Evolutionary conservation across 2,329 filamentous ascomycete genomes (phyloP).

Genomic region (Paracoccidioides brasiliensis): DNA sequence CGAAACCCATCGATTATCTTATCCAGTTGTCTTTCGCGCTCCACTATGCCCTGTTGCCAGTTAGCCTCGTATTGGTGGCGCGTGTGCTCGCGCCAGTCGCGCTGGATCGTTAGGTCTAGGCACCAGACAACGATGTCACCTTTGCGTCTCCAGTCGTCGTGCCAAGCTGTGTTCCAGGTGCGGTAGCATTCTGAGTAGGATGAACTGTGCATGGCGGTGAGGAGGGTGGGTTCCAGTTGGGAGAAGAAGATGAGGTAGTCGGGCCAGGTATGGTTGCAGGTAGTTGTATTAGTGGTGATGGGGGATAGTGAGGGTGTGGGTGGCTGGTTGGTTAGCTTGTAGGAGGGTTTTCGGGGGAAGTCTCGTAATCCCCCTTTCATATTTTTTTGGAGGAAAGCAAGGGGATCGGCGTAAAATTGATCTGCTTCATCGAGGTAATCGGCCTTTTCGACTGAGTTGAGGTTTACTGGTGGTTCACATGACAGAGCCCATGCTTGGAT

Average conservation of each 20-base stretch:
- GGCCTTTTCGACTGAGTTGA: slow-evolving; percentile 46
- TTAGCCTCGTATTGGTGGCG: slow-evolving; percentile 4
- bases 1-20: slow-evolving; percentile 23
- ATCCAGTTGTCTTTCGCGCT: slow-evolving; percentile 23
- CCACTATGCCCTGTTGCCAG: slow-evolving; percentile 13
- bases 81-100: slow-evolving; percentile 22
- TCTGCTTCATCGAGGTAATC: slow-evolving; percentile 81
- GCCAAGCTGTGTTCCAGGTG: slow-evolving; percentile 48
- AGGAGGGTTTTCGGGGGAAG: slow-evolving; percentile 23
- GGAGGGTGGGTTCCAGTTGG: slow-evolving; percentile 41
- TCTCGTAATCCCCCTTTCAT: slow-evolving; percentile 33
- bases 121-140: slow-evolving; percentile 55
- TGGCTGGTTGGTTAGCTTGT: slow-evolving; percentile 9
- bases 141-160: slow-evolving; percentile 47
- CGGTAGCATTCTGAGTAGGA: slow-evolving; percentile 46
- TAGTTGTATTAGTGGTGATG: not conserved
- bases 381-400: slow-evolving; percentile 43
- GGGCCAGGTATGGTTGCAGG: slow-evolving; percentile 29
- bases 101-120: slow-evolving; percentile 25
- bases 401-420: slow-evolving; percentile 63
- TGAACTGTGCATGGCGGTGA: slow-evolving; percentile 29
- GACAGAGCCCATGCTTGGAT: slow-evolving; percentile 73
- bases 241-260: slow-evolving; percentile 43
- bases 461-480: slow-evolving; percentile 74
- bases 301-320: not conserved